These are phyloP conservation scores for Teunomyces pallodes DNA, from an alignment of 805 yeast genomes.

Conservation along the genomic window DNA sequence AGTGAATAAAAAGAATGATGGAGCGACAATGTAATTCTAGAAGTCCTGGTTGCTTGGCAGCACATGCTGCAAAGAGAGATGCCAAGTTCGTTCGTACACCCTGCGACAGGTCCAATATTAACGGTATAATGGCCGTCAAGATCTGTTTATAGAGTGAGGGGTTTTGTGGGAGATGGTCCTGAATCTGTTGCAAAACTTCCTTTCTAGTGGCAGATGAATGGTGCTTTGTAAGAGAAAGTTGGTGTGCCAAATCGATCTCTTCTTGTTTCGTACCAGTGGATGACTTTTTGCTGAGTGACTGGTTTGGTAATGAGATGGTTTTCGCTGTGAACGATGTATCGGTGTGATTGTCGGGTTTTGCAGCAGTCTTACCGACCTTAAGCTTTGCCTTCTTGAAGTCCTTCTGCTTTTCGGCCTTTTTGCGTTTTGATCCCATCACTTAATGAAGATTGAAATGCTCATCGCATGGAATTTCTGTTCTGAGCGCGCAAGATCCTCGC, in stretches of 20 bases:
- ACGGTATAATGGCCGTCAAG: conserved; percentile 55
- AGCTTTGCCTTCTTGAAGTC: conserved; percentile 78
- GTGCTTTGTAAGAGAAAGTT: conserved; percentile 70
- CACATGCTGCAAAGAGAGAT: conserved; percentile 46
- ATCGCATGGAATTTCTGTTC: neutral
- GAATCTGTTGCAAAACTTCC: conserved; percentile 60
- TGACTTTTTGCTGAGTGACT: conserved; percentile 26
- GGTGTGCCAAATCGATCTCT: conserved; percentile 52
- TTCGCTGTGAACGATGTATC: conserved; percentile 83
- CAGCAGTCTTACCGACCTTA: conserved; percentile 81
- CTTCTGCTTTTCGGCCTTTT: conserved; percentile 62
- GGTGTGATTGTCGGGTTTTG: conserved; percentile 72
- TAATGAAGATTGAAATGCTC: neutral
- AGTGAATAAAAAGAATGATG: conserved; percentile 70
- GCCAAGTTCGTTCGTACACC: conserved; percentile 61
- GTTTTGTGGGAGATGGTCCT: conserved; percentile 50
- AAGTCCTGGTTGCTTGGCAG: conserved; percentile 50
- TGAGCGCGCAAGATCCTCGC: neutral
- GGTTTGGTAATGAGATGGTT: conserved; percentile 48
- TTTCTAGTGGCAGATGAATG: conserved; percentile 69
- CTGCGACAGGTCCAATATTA: conserved; percentile 64
- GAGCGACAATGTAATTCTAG: conserved; percentile 58
- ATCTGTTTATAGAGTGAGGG: conserved; percentile 56
- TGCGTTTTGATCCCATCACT: conserved; percentile 42
- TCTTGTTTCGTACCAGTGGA: conserved; percentile 13